phyloP scores from a whole-genome alignment of 2,329 filamentous ascomycete species.

The Alternaria hordeiaustralica region DNA sequence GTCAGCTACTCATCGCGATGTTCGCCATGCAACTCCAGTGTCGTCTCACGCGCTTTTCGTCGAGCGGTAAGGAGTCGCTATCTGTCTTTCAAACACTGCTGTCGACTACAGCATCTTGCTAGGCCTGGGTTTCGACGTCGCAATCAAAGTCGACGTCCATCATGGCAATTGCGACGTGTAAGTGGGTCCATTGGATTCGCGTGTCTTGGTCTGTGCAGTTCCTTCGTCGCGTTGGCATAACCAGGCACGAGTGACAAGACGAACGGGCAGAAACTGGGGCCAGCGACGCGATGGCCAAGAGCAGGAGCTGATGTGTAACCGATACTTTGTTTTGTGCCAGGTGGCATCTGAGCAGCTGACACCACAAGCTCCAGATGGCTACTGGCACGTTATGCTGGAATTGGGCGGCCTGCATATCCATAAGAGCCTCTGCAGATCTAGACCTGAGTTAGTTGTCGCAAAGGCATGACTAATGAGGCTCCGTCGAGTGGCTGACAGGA shows the following conservation, averaged over 20 bases:
- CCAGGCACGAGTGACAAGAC: not conserved
- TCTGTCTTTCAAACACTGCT: not conserved
- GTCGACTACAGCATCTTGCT: not conserved
- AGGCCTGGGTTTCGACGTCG: not conserved
- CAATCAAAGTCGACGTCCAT: not conserved
- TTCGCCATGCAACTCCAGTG: not conserved
- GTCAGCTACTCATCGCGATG: not conserved
- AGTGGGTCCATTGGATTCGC: not conserved
- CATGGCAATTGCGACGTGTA: not conserved
- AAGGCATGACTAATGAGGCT: slow-evolving; percentile 9
- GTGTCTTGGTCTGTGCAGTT: not conserved
- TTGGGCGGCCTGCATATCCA: not conserved
- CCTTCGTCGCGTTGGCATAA: not conserved
- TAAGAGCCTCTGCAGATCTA: slow-evolving; percentile 1
- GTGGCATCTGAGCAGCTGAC: not conserved
- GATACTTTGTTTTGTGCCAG: not conserved
- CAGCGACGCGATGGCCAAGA: not conserved
- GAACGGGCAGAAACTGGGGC: not conserved
- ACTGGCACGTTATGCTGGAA: not conserved
- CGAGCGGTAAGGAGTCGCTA: not conserved
- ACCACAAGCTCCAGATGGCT: not conserved
- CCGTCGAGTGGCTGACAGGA: not conserved
- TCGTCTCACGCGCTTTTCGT: not conserved
- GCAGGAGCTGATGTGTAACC: too few species aligned
- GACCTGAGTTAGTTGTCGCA: not conserved